Evolutionary conservation across 2,329 filamentous ascomycete genomes (phyloP).

Genomic region (Fusarium compactum): DNA sequence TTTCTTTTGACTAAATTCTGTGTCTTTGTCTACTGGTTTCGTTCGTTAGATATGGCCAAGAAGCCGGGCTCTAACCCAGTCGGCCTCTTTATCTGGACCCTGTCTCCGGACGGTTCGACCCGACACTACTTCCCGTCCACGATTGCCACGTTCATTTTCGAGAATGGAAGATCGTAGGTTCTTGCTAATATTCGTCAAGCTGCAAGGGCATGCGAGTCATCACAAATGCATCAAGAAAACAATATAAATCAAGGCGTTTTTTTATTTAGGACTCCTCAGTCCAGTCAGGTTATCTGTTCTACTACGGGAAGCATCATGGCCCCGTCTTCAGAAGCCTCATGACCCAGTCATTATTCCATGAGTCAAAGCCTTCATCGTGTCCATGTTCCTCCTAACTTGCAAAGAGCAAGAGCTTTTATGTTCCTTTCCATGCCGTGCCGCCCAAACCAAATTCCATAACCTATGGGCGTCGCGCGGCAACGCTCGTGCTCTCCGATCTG

Average conservation of each 20-base stretch:
- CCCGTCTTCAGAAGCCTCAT: slow-evolving; percentile 48
- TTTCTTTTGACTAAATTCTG: not conserved
- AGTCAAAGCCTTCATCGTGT: slow-evolving; percentile 48
- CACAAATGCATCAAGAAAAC: not conserved
- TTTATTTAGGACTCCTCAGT: slow-evolving; percentile 51
- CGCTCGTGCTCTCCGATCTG: slow-evolving; percentile 53
- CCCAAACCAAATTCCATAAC: slow-evolving; percentile 55
- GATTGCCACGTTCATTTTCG: not conserved
- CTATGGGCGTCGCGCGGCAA: slow-evolving; percentile 54
- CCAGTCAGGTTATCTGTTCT: slow-evolving; percentile 52
- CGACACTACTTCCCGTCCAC: not conserved
- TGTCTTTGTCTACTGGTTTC: not conserved
- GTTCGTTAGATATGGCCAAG: not conserved
- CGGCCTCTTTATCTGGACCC: not conserved
- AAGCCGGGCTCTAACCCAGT: not conserved
- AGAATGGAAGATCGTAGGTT: not conserved
- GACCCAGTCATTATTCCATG: slow-evolving; percentile 43
- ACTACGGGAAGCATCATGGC: slow-evolving; percentile 47
- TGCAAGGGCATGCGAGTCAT: not conserved
- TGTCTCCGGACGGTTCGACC: not conserved
- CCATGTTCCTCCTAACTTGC: slow-evolving; percentile 48
- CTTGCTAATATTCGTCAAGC: not conserved
- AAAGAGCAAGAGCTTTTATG: slow-evolving; percentile 51
- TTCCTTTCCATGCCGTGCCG: slow-evolving; percentile 50
- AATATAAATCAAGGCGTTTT: slow-evolving; percentile 47